These are phyloP conservation scores for Talaromyces piceae DNA, from an alignment of 2,329 filamentous ascomycete genomes.

Conservation along the genomic window DNA sequence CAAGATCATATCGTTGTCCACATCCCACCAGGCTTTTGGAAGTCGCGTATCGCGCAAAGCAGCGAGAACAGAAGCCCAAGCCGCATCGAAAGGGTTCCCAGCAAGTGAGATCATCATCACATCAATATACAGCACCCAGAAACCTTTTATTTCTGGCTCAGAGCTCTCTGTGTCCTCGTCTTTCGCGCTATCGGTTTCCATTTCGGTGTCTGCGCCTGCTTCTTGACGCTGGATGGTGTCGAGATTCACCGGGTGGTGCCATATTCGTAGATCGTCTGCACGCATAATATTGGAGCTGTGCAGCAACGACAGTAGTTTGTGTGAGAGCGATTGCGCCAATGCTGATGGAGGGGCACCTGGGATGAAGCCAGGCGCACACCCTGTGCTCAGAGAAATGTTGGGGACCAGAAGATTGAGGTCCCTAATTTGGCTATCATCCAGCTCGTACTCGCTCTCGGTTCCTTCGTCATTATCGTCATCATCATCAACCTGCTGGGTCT, in stretches of 20 bases:
- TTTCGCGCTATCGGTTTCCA: constrained; percentile 33
- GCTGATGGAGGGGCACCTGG: constrained; percentile 74
- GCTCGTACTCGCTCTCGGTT: constrained; percentile 27
- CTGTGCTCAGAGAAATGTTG: constrained; percentile 87
- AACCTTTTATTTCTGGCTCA: constrained; percentile 60
- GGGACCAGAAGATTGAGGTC: constrained; percentile 69
- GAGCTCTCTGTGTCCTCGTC: constrained; percentile 31
- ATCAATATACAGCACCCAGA: constrained; percentile 93
- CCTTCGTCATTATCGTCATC: constrained; percentile 29
- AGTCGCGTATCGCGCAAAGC: constrained; percentile 71
- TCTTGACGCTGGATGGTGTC: constrained; percentile 24
- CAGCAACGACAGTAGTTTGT: constrained; percentile 68
- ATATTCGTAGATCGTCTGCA: constrained; percentile 64
- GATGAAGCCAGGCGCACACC: constrained; percentile 76
- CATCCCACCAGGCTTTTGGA: constrained; percentile 74
- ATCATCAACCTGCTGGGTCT: constrained; percentile 15
- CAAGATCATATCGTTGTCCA: constrained; percentile 68
- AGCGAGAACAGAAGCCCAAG: constrained; percentile 76
- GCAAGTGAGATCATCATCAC: constrained; percentile 91
- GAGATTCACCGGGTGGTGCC: constrained; percentile 47
- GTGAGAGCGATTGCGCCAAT: constrained; percentile 77
- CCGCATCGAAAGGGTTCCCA: constrained; percentile 84
- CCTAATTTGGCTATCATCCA: constrained; percentile 41
- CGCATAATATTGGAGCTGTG: constrained; percentile 63
- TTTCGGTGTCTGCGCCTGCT: constrained; percentile 40